Base-by-base conservation (phyloP, 164 flowering plant species). In the Vitis cinerea region DNA sequence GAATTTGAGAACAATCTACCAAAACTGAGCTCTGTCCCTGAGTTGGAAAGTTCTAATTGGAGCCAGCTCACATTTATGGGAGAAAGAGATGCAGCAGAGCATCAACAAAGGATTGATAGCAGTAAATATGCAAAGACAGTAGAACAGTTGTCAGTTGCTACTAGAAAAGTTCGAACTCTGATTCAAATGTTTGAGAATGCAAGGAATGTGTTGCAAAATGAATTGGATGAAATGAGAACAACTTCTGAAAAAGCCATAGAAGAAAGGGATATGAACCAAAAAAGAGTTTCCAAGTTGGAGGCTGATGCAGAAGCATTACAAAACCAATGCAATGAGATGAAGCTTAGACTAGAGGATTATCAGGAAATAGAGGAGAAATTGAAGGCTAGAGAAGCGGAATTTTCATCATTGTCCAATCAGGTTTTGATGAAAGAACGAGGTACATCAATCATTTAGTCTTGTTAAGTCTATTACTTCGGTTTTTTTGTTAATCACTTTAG, bases 361-460 rank as follows among this genome's bases (percentile, higher is more conserved):
- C 69, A 77, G 69, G 83, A 73, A 50, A 72, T 69, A 60, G 86
- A 81, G 60, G 83, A 74, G 11, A 68, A 66, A 29, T 67, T 85
- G 78, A 77, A 73, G 72, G 84, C 83, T 67, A 90, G 75, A 79
- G 94, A 90, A 66, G 83, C 68, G 62, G 92, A 90, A 70, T 72
- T 85, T 60, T 82, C 82, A 27, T 59, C 78, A 2, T 27, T 75
- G 65, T 67, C 68, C 51, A 75, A 63, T 72, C 56, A 77, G 52
- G 48, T 83, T 56, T 70, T 74, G 56, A 54, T 50, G 66, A 83
- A 84, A 83, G 78, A 78, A 59, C 81, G 69, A 79, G 99, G 99
- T 95, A 81, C 59, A 50, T 12, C 19, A 9, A 67, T 60, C 61
- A 14, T 50, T 31, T 57, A n/a, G 10, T 29, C 14, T 56, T 48